phyloP scores from a whole-genome alignment of 306 rosid genomes.

The Canavalia gladiata region DNA sequence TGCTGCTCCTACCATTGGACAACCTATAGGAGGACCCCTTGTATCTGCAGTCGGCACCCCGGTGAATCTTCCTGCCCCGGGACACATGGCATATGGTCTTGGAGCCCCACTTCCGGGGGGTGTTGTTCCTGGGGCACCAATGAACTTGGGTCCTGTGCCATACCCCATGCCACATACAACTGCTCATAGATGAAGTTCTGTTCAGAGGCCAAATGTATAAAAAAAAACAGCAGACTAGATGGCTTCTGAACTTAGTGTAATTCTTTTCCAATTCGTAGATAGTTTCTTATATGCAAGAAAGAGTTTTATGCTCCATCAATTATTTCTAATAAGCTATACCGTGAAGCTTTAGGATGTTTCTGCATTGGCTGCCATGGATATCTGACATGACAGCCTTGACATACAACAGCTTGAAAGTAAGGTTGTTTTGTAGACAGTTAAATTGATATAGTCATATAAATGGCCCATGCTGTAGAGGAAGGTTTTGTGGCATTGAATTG shows the following conservation, averaged over 20 bases:
- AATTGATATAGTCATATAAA: conserved; percentile 42
- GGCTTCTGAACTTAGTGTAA: conserved; percentile 55
- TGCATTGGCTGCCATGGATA: conserved; percentile 39
- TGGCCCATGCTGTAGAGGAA: conserved; percentile 16
- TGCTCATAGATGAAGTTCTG: conserved; percentile 66
- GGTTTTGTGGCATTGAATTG: conserved; percentile 13
- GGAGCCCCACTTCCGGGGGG: conserved; percentile 65
- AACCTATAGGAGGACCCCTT: conserved; percentile 80
- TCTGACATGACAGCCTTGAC: conserved; percentile 21
- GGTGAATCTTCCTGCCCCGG: conserved; percentile 63
- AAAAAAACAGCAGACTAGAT: conserved; percentile 49
- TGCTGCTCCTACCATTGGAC: conserved; percentile 74
- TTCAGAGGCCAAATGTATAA: conserved; percentile 57
- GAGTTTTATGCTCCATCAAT: conserved; percentile 29
- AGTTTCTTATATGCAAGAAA: conserved; percentile 45
- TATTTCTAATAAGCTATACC: conserved; percentile 47
- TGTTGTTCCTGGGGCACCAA: conserved; percentile 73
- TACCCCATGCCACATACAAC: conserved; percentile 73
- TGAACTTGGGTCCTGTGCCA: conserved; percentile 69
- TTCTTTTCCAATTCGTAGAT: conserved; percentile 46
- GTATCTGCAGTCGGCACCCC: conserved; percentile 88
- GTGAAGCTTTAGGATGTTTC: conserved; percentile 41
- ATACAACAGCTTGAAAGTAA: conserved; percentile 42
- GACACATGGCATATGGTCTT: conserved; percentile 72
- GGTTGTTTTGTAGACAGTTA: conserved; percentile 40